These are phyloP conservation scores for Isoetes engelmannii DNA, from an alignment of 83 land plant genomes.

Conservation along the genomic window DNA sequence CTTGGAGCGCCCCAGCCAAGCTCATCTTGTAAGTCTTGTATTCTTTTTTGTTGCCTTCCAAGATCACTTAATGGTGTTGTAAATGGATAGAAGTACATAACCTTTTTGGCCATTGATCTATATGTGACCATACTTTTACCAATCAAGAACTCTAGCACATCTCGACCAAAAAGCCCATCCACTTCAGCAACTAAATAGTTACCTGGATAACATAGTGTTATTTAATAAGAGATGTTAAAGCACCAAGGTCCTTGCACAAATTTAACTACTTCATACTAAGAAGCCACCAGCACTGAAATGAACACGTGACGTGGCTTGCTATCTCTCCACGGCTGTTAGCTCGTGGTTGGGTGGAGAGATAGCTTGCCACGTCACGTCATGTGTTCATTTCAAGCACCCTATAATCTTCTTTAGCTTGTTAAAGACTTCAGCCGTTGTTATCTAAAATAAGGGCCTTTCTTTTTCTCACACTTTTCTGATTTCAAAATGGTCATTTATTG, in stretches of 20 bases:
- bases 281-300: neutral
- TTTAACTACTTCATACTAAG: neutral
- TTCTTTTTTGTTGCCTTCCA: constrained; percentile 63
- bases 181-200: constrained; percentile 74
- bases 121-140: constrained; percentile 61
- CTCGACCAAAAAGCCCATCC: constrained; percentile 79
- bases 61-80: constrained; percentile 83
- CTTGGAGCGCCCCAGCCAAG: constrained; percentile 71
- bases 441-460: neutral
- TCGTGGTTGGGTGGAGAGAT: too few species aligned
- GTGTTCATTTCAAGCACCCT: too few species aligned
- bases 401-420: neutral
- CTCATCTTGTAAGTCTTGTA: constrained; percentile 45
- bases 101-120: constrained; percentile 72
- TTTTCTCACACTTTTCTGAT: constrained; percentile 10
- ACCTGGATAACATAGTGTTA: constrained; percentile 26
- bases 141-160: constrained; percentile 75
- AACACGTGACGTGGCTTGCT: too few species aligned
- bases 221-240: neutral
- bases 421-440: neutral
- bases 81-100: constrained; percentile 77
- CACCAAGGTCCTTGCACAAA: neutral
- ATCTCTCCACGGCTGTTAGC: too few species aligned
- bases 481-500: too few species aligned
- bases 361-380: too few species aligned